These are phyloP conservation scores for Pythium scleroteichum DNA, from an alignment of 352 stramenopile species.

Conservation along the genomic window DNA sequence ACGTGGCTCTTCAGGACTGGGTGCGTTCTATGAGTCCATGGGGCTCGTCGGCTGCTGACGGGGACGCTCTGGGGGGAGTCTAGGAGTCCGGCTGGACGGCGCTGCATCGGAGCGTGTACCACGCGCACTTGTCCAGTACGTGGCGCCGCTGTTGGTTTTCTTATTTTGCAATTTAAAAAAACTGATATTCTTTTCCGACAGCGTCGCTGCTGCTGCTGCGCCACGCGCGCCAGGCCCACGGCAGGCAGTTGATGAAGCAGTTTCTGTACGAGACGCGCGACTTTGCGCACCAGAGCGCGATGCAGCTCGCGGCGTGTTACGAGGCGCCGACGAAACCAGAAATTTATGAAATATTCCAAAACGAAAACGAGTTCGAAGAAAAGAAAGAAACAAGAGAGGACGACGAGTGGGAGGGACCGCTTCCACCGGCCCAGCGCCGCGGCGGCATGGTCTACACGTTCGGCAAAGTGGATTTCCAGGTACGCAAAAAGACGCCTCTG, in stretches of 20 bases:
- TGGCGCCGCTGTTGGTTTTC: slow-evolving; percentile 15
- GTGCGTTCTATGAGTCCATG: slow-evolving; percentile 45
- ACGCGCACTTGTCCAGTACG: slow-evolving; percentile 69
- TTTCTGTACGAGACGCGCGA: slow-evolving; percentile 57
- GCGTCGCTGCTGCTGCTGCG: slow-evolving; percentile 71
- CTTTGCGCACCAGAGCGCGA: slow-evolving; percentile 53
- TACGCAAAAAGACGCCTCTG: slow-evolving; percentile 22
- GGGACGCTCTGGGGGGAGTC: slow-evolving; percentile 5
- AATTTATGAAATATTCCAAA: slow-evolving; percentile 15
- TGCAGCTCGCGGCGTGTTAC: slow-evolving; percentile 57
- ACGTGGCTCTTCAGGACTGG: slow-evolving; percentile 56
- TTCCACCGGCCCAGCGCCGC: slow-evolving; percentile 6
- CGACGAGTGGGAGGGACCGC: background rate
- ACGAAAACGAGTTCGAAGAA: slow-evolving; percentile 10
- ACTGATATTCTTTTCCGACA: too few relatives aligned
- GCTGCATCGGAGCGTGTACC: slow-evolving; percentile 72
- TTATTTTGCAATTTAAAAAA: too few relatives aligned
- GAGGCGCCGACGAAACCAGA: slow-evolving; percentile 15
- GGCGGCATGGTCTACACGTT: slow-evolving; percentile 79
- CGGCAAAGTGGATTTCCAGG: slow-evolving; percentile 84
- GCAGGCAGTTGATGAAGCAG: slow-evolving; percentile 48
- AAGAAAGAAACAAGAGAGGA: slow-evolving; percentile 2
- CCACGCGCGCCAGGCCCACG: slow-evolving; percentile 50
- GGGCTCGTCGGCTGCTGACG: too few relatives aligned
- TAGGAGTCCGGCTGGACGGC: slow-evolving; percentile 85